A percentile compares a stretch with the other conserved stretches of the same genome.
Conservation (phyloP, 2,329 filamentous ascomycete species). For the Venturia aucupariae region DNA sequence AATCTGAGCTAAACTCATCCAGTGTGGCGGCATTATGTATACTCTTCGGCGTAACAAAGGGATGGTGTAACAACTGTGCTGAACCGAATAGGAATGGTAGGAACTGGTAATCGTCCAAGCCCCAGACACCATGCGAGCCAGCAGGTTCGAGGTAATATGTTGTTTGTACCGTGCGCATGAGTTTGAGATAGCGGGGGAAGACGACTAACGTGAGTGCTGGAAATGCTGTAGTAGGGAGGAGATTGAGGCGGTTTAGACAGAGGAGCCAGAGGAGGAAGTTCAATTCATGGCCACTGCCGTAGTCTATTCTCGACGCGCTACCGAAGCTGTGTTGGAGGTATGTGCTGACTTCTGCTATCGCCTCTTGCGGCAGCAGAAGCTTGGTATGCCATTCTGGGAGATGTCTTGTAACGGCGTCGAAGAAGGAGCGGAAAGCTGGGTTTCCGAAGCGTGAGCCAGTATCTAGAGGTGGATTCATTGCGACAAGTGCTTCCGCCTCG, state of each 20-base stretch:
- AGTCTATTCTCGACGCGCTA: constrained; percentile 81
- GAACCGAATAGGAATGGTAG: constrained; percentile 44
- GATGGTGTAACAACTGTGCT: constrained; percentile 55
- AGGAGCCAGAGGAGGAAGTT: constrained; percentile 96
- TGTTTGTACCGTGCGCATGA: constrained; percentile 83
- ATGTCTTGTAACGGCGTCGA: constrained; percentile 51
- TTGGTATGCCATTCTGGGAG: constrained; percentile 53
- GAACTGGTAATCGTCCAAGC: constrained; percentile 45
- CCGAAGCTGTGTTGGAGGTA: constrained; percentile 83
- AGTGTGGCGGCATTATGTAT: constrained; percentile 85
- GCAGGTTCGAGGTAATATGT: constrained; percentile 91
- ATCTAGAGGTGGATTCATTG: constrained; percentile 68
- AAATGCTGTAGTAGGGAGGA: constrained; percentile 59
- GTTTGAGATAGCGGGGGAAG: constrained; percentile 69
- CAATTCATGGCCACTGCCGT: constrained; percentile 92
- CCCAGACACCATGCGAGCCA: constrained; percentile 44
- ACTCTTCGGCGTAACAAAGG: constrained; percentile 38
- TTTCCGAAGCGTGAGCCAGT: constrained; percentile 90
- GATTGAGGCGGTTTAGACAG: constrained; percentile 73
- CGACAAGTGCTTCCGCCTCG: constrained; percentile 57
- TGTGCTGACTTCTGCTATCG: constrained; percentile 61
- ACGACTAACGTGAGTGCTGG: constrained; percentile 64
- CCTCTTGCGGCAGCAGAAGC: constrained; percentile 46
- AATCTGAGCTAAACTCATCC: constrained; percentile 77
- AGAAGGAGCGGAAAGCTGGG: constrained; percentile 74